Evolutionary conservation across 768 basidiomycete species (phyloP).

Genomic region (Phylloporus arenicola): DNA sequence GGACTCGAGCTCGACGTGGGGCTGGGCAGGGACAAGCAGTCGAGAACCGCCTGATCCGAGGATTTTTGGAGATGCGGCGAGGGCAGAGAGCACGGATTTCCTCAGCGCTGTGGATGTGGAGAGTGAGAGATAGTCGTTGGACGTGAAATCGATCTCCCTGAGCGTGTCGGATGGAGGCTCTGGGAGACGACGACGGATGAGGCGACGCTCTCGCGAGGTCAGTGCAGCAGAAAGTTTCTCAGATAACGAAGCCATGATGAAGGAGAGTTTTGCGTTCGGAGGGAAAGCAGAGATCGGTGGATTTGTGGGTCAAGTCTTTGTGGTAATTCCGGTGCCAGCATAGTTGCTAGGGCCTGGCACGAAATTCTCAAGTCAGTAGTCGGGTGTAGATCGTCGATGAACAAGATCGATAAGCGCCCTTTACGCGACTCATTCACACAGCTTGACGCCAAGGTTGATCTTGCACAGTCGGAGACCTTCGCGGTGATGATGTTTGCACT

Average conservation of each 20-base stretch:
- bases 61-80: slow-evolving; percentile 47
- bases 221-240: slow-evolving; percentile 49
- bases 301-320: no score
- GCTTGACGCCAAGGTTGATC: no score
- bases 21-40: slow-evolving; percentile 57
- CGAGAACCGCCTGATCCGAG: slow-evolving; percentile 88
- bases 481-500: no score
- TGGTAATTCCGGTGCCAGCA: no score
- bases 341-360: no score
- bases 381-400: no score
- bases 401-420: no score
- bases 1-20: slow-evolving; percentile 64
- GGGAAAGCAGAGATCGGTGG: no score
- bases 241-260: slow-evolving; percentile 28
- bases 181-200: slow-evolving; percentile 67
- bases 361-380: no score
- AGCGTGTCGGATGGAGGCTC: slow-evolving; percentile 39
- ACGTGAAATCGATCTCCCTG: slow-evolving; percentile 59
- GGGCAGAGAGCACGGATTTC: slow-evolving; percentile 49
- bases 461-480: no score
- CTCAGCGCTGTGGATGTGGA: slow-evolving; percentile 56
- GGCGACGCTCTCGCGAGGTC: slow-evolving; percentile 56
- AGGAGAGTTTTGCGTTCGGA: background rate
- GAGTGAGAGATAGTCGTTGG: slow-evolving; percentile 91
- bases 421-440: no score